These are phyloP conservation scores for Streptanthus diversifolius DNA, from an alignment of 345 rosid species.

Conservation along the genomic window DNA sequence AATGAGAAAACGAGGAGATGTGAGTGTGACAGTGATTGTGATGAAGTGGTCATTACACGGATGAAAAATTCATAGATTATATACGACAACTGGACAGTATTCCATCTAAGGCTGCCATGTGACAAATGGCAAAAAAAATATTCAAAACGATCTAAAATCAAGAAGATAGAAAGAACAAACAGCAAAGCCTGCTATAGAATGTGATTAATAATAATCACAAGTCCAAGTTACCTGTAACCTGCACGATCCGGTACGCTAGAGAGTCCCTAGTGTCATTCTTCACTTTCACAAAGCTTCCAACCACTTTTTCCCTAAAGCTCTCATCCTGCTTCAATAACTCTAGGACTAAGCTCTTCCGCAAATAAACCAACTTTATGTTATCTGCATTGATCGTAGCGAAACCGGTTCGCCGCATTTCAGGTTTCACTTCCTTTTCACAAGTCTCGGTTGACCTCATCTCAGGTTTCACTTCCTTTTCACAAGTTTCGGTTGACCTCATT, in stretches of 20 bases:
- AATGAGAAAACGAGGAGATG: background rate
- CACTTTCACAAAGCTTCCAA: slow-evolving; percentile 59
- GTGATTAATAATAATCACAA: background rate
- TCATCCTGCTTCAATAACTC: slow-evolving; percentile 36
- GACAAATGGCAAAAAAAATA: background rate
- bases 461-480: background rate
- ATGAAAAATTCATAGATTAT: background rate
- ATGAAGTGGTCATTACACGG: background rate
- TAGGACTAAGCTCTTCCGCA: slow-evolving; percentile 48
- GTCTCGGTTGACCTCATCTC: background rate
- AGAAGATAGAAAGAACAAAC: background rate
- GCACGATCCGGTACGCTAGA: slow-evolving; percentile 30
- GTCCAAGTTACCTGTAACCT: slow-evolving; percentile 31
- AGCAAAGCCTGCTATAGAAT: background rate
- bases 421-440: slow-evolving; percentile 21
- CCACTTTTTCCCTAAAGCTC: slow-evolving; percentile 39
- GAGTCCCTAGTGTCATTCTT: slow-evolving; percentile 36
- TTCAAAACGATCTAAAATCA: background rate
- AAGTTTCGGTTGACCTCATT: background rate
- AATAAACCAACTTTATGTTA: slow-evolving; percentile 51
- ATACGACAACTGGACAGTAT: background rate
- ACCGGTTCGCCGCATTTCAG: slow-evolving; percentile 26
- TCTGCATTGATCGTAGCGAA: slow-evolving; percentile 45
- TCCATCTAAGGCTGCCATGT: background rate
- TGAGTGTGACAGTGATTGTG: background rate